Base-by-base conservation (phyloP, 2,329 filamentous ascomycete genomes). In the Plectosphaerella sp. region DNA sequence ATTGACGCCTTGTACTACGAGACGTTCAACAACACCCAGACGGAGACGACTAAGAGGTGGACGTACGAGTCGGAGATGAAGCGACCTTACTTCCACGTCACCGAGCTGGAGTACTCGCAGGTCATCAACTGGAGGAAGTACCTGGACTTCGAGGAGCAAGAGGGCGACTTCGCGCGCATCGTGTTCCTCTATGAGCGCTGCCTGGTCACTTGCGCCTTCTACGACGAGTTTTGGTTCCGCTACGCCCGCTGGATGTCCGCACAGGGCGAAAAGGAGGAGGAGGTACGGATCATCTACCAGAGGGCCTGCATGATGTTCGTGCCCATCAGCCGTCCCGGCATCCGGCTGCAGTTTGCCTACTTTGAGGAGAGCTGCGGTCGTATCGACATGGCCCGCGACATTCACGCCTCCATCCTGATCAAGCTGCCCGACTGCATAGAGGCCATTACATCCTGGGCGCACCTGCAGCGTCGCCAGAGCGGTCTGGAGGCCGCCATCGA, bases 151-250 rank as follows among this genome's bases (percentile, higher is more conserved):
- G 94, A 99, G 66, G 94, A 99, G 71, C 72, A 79, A 0, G 88
- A 96, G 67, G 91, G 89, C 49, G 84, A 92, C 58, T 90, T 85
- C 59, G 71, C 77, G 14, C 83, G 94, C 54, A 87, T 80, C 45
- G 82, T 88, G 6, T 94, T 94, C 64, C 73, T 99, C 33, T 97
- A 99, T 66, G 94, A 99, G 74, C 86, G 94, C 49, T 97, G 92
- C 62, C 72, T 99, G 49, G 90, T 96, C 36, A 93, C 91, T 0
- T 95, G 90, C 63, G 93, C 94, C 15, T 88, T 95, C 59, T 97
- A 99, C 65, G 93, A 97, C 48, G 93, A 97, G 65, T 96, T 97
- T 69, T 99, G 94, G 94, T 84, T 96, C 62, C 88, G 94, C n/a
- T 99, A 96, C 69, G 90, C 88, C 15, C 80, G 93, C 41, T 99